phyloP scores from a whole-genome alignment of 2,329 filamentous ascomycete species.

The Tolypocladium nubicola region DNA sequence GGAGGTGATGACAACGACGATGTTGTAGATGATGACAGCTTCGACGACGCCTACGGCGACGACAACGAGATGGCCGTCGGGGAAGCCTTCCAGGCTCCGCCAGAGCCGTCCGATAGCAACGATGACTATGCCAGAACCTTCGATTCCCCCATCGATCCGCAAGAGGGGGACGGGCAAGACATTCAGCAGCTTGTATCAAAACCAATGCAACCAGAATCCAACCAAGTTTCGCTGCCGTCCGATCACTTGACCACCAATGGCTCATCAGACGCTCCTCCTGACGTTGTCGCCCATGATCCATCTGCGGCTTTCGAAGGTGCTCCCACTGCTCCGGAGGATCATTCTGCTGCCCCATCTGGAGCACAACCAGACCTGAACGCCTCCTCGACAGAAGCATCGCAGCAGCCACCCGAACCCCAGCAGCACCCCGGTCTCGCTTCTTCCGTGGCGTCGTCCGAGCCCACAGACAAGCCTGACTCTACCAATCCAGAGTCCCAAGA shows the following conservation, averaged over 20 bases:
- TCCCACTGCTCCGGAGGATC: slow-evolving; percentile 2
- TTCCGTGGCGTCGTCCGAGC: slow-evolving; percentile 12
- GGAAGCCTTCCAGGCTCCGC: slow-evolving; percentile 16
- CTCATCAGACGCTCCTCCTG: slow-evolving; percentile 17
- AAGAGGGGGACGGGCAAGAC: slow-evolving; percentile 24
- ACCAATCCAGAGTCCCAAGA: slow-evolving; percentile 16
- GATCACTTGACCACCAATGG: slow-evolving; percentile 22
- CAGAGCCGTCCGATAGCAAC: slow-evolving; percentile 22
- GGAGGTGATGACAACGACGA: slow-evolving; percentile 24
- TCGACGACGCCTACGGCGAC: slow-evolving; percentile 36
- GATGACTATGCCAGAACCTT: slow-evolving; percentile 42
- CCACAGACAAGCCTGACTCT: slow-evolving; percentile 16
- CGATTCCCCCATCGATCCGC: slow-evolving; percentile 33
- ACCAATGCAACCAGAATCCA: slow-evolving; percentile 28
- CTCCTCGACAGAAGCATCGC: slow-evolving; percentile 6
- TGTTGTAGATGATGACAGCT: slow-evolving; percentile 34
- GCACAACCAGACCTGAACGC: slow-evolving; percentile 13
- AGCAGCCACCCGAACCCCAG: slow-evolving; percentile 11
- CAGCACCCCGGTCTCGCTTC: slow-evolving; percentile 8
- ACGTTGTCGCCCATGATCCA: slow-evolving; percentile 19
- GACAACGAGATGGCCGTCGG: slow-evolving; percentile 7
- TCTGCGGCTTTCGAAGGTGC: slow-evolving; percentile 14
- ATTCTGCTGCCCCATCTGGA: slow-evolving; percentile 14
- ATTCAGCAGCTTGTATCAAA: slow-evolving; percentile 31
- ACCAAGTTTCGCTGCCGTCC: slow-evolving; percentile 28